Conservation (phyloP, 768 basidiomycete species). For the Chalciporus sphaerocephalus region DNA sequence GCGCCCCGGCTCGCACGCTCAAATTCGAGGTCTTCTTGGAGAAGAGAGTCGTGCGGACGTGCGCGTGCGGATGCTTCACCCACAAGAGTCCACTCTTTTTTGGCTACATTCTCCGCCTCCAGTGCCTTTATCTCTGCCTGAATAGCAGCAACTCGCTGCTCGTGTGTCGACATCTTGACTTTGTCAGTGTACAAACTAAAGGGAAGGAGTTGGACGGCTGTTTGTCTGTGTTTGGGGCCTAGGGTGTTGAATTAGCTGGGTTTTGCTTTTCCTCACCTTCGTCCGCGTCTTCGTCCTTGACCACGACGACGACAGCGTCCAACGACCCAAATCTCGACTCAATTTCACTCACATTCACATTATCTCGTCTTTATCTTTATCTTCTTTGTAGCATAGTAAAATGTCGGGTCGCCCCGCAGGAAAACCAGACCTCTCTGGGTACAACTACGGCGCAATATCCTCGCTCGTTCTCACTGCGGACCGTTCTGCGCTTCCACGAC, state of each 20-base stretch:
- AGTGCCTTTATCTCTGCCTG: slow-evolving; percentile 74
- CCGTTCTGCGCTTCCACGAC: slow-evolving; percentile 69
- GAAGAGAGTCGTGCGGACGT: slow-evolving; percentile 85
- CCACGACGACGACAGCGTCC: slow-evolving; percentile 13
- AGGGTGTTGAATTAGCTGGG: slow-evolving; percentile 15
- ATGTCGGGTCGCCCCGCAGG: slow-evolving; percentile 41
- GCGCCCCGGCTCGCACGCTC: slow-evolving; percentile 84
- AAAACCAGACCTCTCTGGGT: slow-evolving; percentile 81
- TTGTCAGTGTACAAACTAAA: neutral
- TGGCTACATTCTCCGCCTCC: slow-evolving; percentile 81
- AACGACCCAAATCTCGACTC: neutral
- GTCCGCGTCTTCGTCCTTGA: neutral
- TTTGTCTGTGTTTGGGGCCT: slow-evolving; percentile 20
- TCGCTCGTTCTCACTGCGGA: slow-evolving; percentile 93
- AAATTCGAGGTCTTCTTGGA: slow-evolving; percentile 94
- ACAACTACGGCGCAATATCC: slow-evolving; percentile 95
- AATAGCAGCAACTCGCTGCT: slow-evolving; percentile 71
- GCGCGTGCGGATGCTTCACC: slow-evolving; percentile 82
- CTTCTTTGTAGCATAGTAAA: slow-evolving; percentile 10
- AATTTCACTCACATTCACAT: neutral
- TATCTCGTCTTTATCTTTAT: neutral
- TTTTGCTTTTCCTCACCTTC: neutral
- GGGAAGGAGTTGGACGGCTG: slow-evolving; percentile 2
- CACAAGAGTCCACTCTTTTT: slow-evolving; percentile 89
- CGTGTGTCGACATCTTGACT: slow-evolving; percentile 40